Conservation (phyloP, 495 filamentous ascomycete species). For the Aspergillus panamensis region DNA sequence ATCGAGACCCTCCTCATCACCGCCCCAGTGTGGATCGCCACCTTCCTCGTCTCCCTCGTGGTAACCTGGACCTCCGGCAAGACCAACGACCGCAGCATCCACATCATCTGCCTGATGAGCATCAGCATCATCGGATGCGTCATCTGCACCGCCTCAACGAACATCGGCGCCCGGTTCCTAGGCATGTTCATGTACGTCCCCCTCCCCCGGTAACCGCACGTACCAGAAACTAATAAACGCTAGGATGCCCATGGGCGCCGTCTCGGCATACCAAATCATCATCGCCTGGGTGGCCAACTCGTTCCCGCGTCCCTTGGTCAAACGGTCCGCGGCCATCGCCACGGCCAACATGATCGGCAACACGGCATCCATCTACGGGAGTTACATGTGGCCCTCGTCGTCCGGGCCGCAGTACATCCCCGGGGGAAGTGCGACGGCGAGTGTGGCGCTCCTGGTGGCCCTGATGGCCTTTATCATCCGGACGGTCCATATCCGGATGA, state of each 20-base stretch:
- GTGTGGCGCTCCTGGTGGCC: conserved; percentile 29
- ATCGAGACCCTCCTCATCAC: conserved; percentile 70
- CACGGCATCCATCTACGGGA: conserved; percentile 65
- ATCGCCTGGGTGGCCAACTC: conserved; percentile 77
- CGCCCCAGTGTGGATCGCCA: conserved; percentile 68
- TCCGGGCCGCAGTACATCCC: conserved; percentile 42
- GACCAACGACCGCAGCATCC: conserved; percentile 72
- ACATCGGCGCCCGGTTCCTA: conserved; percentile 63
- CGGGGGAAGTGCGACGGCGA: conserved; percentile 32
- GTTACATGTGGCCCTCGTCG: conserved; percentile 64
- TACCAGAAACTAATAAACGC: conserved; percentile 4
- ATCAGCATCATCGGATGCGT: conserved; percentile 69
- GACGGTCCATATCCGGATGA: conserved; percentile 54
- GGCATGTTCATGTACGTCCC: conserved; percentile 63
- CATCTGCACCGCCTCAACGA: conserved; percentile 63
- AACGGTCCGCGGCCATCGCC: conserved; percentile 60
- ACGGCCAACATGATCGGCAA: conserved; percentile 76
- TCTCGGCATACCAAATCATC: conserved; percentile 53
- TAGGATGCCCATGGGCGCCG: conserved; percentile 56
- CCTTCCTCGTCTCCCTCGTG: conserved; percentile 64
- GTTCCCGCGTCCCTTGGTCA: conserved; percentile 73
- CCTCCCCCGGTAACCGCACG: conserved; percentile 29
- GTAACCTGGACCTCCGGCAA: conserved; percentile 74
- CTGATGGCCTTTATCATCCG: conserved; percentile 30
- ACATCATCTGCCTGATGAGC: conserved; percentile 61